Conservation (phyloP, 768 basidiomycete species). For the Lentinula edodes region DNA sequence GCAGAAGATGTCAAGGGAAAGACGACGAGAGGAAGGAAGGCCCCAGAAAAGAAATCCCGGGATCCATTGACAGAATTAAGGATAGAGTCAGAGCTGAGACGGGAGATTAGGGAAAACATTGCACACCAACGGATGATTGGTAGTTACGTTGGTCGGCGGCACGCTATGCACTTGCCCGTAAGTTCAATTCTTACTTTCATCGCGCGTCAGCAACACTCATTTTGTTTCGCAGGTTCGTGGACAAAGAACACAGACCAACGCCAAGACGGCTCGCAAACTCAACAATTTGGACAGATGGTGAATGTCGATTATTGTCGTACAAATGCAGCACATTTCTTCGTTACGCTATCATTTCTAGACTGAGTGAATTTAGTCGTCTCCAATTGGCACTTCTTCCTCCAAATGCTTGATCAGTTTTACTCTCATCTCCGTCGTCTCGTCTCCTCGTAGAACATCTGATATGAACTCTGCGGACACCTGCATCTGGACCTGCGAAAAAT, state of each 20-base stretch:
- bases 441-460: conserved; percentile 87
- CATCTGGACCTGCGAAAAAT: conserved; percentile 75
- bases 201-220: not conserved
- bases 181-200: conserved; percentile 25
- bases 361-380: conserved; percentile 63
- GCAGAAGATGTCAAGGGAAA: not conserved
- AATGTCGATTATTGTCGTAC: conserved; percentile 5
- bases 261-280: conserved; percentile 84
- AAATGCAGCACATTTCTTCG: not conserved
- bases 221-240: conserved; percentile 31
- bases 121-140: conserved; percentile 91
- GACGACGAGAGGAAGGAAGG: not conserved
- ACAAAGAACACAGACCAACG: conserved; percentile 89
- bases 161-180: conserved; percentile 91
- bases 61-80: conserved; percentile 73
- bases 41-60: conserved; percentile 12
- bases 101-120: conserved; percentile 85
- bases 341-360: not conserved
- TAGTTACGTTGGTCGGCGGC: conserved; percentile 87
- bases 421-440: conserved; percentile 90
- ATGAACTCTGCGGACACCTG: conserved; percentile 88
- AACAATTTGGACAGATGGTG: conserved; percentile 62
- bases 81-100: conserved; percentile 84
- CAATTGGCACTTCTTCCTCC: conserved; percentile 93
- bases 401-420: conserved; percentile 87